These are phyloP conservation scores for Pseudopithomyces maydicus DNA, from an alignment of 2,329 filamentous ascomycete species.

Conservation along the genomic window DNA sequence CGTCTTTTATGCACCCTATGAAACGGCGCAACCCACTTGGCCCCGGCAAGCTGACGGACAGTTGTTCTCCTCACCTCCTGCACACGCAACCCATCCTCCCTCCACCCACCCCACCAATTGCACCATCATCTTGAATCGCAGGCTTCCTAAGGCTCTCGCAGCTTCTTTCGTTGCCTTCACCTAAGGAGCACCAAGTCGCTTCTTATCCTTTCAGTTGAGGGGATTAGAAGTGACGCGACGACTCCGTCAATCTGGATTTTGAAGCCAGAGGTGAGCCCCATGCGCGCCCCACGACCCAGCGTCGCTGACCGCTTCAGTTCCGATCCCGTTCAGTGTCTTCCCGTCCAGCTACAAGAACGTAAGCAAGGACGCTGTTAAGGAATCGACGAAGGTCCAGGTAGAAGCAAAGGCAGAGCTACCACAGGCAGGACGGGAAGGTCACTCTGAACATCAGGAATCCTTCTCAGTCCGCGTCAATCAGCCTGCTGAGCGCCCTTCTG, in stretches of 20 bases:
- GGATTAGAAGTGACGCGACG: conserved; percentile 72
- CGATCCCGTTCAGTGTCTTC: conserved; percentile 99
- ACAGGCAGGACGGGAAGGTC: conserved; percentile 98
- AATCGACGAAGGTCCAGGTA: conserved; percentile 69
- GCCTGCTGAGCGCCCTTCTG: conserved; percentile 41
- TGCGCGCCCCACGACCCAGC: conserved; percentile 53
- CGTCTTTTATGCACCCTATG: conserved; percentile 14
- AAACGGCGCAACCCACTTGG: conserved; percentile 33
- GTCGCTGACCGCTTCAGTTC: conserved; percentile 46
- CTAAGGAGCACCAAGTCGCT: conserved; percentile 55
- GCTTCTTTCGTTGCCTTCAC: conserved; percentile 25
- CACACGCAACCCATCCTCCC: conserved; percentile 38
- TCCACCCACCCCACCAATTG: conserved; percentile 46
- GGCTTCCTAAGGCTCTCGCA: conserved; percentile 29
- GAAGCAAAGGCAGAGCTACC: conserved; percentile 85
- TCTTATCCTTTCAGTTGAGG: conserved; percentile 72
- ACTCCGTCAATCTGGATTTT: conserved; percentile 99
- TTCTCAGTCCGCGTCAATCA: conserved; percentile 55
- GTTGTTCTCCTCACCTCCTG: conserved; percentile 39
- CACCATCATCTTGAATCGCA: conserved; percentile 37
- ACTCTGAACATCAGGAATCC: conserved; percentile 72
- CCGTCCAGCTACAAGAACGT: conserved; percentile 90
- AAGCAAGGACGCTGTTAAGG: conserved; percentile 60
- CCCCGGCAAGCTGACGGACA: conserved; percentile 30
- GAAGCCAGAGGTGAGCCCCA: conserved; percentile 73